These are phyloP conservation scores for Aureobasidium namibiae DNA, from an alignment of 2,329 filamentous ascomycete genomes.

Conservation along the genomic window DNA sequence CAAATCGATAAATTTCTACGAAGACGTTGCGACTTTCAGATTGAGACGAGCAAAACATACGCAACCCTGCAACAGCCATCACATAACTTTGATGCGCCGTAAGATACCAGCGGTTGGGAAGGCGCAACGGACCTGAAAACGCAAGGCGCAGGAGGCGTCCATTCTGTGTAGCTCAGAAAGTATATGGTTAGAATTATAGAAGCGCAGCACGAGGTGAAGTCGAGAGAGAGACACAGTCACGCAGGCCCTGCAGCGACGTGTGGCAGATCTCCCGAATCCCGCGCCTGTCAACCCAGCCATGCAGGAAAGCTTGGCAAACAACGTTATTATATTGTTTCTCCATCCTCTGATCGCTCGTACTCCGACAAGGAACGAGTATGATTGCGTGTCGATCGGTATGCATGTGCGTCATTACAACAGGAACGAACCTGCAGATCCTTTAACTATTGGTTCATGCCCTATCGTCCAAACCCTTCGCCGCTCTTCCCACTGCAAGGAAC, in stretches of 20 bases:
- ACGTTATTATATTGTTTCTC: constrained; percentile 5
- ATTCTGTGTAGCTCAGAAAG: neutral
- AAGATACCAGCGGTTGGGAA: neutral
- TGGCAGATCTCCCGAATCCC: constrained; percentile 3
- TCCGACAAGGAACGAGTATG: neutral
- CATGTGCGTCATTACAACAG: neutral
- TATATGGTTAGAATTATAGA: neutral
- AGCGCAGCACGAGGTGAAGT: neutral
- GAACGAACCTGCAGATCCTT: constrained; percentile 7
- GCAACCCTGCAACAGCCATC: neutral
- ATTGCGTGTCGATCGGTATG: neutral
- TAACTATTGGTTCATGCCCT: constrained; percentile 6
- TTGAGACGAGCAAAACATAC: constrained; percentile 4
- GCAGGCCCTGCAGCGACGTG: neutral
- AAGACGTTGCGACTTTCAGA: constrained; percentile 4
- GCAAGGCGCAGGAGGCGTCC: neutral
- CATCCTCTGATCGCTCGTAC: neutral
- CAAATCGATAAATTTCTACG: constrained; percentile 12
- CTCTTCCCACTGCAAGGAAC: neutral
- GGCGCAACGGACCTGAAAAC: neutral
- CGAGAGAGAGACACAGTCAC: neutral
- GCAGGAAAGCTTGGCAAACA: neutral
- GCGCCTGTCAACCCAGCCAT: constrained; percentile 3
- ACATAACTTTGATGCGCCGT: neutral
- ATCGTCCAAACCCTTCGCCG: neutral